Percentiles rank a stretch among this genome's conserved stretches.
Evolutionary conservation across 2,329 filamentous ascomycete genomes (phyloP).

Genomic region (Pseudogymnoascus sp.): DNA sequence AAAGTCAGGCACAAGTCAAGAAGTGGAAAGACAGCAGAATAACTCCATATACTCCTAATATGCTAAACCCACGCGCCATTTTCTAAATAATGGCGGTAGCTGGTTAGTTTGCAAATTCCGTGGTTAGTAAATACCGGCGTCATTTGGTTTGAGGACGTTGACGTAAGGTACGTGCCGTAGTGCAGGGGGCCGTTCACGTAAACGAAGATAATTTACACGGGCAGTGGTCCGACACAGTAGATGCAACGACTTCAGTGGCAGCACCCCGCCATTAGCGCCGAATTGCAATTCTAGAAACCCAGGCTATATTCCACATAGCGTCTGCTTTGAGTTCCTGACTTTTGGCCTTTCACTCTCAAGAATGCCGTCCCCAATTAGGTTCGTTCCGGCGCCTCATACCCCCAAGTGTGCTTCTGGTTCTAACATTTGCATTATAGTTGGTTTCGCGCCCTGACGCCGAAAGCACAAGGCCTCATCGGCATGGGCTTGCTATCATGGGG

Average conservation of each 20-base stretch:
- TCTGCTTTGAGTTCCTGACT: not conserved
- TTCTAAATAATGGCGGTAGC: not conserved
- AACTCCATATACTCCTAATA: not conserved
- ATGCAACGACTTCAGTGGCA: slow-evolving; percentile 1
- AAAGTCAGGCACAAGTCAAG: not conserved
- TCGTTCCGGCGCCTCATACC: not conserved
- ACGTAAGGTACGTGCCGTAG: slow-evolving; percentile 4
- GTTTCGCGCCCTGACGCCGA: slow-evolving; percentile 66
- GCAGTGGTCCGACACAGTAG: not conserved
- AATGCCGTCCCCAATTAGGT: slow-evolving; percentile 12
- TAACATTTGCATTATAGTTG: slow-evolving; percentile 39
- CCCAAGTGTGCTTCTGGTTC: not conserved
- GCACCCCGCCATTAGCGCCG: slow-evolving; percentile 2
- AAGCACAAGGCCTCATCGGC: slow-evolving; percentile 66
- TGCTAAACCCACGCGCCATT: not conserved
- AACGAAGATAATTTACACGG: slow-evolving; percentile 7
- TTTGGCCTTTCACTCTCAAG: not conserved
- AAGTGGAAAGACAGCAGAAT: not conserved
- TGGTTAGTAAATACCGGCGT: not conserved
- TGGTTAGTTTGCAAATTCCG: not conserved
- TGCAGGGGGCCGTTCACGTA: slow-evolving; percentile 4
- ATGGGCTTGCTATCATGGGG: slow-evolving; percentile 73
- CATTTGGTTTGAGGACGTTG: not conserved
- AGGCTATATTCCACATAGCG: not conserved
- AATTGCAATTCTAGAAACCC: not conserved